Conservation (phyloP, 2,329 filamentous ascomycete genomes). For the Exophiala oligosperma region DNA sequence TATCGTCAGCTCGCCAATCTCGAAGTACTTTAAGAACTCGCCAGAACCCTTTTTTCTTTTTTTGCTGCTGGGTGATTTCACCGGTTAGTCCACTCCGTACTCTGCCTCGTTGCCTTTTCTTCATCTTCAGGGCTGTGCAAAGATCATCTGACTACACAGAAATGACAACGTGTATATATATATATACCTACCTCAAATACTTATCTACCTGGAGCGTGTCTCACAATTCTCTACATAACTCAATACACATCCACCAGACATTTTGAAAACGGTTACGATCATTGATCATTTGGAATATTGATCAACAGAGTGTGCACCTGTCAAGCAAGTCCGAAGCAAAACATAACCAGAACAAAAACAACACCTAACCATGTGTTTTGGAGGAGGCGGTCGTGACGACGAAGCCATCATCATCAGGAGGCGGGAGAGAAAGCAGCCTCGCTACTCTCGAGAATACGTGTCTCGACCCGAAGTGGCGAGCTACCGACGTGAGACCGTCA, state of each 20-base stretch:
- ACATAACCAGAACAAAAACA: not conserved
- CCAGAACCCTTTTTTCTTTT: too few species aligned
- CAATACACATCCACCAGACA: too few species aligned
- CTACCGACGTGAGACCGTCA: constrained; percentile 22
- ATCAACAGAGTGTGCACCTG: too few species aligned
- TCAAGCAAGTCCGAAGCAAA: too few species aligned
- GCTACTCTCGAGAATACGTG: constrained; percentile 25
- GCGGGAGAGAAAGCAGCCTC: constrained; percentile 15
- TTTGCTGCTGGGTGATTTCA: not conserved
- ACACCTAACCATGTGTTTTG: constrained; percentile 25
- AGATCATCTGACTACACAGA: not conserved
- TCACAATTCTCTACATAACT: too few species aligned
- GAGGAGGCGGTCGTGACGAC: constrained; percentile 14
- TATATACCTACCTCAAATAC: not conserved
- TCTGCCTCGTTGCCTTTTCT: not conserved
- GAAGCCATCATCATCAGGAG: constrained; percentile 22
- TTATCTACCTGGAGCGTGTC: not conserved
- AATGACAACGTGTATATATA: not conserved
- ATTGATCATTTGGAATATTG: too few species aligned
- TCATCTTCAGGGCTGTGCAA: not conserved
- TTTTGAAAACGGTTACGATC: too few species aligned
- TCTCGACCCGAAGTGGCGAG: constrained; percentile 23
- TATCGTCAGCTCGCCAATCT: not conserved
- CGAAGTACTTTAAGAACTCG: not conserved
- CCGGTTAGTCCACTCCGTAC: not conserved